Percentiles rank a stretch among this genome's conserved stretches.
Conservation (phyloP, 352 stramenopile genomes). For the Aphanomyces astaci region DNA sequence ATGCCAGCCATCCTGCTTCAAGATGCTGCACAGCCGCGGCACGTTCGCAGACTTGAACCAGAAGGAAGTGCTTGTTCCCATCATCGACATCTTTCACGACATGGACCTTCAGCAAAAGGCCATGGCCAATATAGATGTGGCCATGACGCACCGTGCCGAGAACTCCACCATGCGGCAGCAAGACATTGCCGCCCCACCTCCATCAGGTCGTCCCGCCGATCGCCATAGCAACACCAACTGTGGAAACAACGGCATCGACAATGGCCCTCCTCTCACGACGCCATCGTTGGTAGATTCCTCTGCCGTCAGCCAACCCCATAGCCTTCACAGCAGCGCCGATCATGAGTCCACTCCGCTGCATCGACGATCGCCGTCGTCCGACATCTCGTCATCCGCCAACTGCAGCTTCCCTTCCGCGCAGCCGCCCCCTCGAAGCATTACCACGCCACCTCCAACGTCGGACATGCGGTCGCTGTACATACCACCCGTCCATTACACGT, state of each 20-base stretch:
- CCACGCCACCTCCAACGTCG: neutral
- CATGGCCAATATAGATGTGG: neutral
- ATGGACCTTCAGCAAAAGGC: constrained; percentile 5
- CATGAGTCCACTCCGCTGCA: too few relatives aligned
- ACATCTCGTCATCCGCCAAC: too few relatives aligned
- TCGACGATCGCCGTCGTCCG: too few relatives aligned
- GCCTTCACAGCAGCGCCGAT: too few relatives aligned
- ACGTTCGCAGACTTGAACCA: constrained; percentile 16
- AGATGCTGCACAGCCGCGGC: constrained; percentile 11
- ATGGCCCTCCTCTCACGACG: too few relatives aligned
- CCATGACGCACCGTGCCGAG: neutral
- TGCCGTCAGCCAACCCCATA: too few relatives aligned
- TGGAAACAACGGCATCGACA: neutral
- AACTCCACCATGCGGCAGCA: neutral
- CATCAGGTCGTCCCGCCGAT: too few relatives aligned
- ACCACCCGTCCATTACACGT: neutral
- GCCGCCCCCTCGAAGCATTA: neutral
- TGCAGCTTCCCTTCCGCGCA: too few relatives aligned
- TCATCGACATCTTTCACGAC: constrained; percentile 2
- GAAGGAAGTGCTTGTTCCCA: neutral
- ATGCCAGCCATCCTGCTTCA: constrained; percentile 23
- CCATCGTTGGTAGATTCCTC: too few relatives aligned
- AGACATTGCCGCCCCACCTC: too few relatives aligned
- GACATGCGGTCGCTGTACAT: neutral
- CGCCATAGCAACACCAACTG: too few relatives aligned